phyloP scores from a whole-genome alignment of 306 rosid species.

The Carpinus fangiana region DNA sequence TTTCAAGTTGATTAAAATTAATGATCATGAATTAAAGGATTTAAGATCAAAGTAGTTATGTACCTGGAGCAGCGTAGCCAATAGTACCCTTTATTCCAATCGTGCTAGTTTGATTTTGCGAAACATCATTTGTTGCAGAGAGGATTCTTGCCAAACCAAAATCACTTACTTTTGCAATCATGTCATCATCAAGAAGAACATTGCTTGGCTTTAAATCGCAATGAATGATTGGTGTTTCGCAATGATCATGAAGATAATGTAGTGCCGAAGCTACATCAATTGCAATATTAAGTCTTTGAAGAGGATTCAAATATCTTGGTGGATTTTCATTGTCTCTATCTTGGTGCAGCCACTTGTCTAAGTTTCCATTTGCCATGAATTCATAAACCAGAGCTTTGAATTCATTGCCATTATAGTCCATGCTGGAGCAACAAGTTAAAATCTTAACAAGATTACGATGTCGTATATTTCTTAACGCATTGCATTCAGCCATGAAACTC shows the following conservation, averaged over 20 bases:
- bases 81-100: conserved; percentile 20
- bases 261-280: conserved; percentile 23
- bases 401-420: conserved; percentile 30
- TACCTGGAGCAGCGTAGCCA: conserved; percentile 29
- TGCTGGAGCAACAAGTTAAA: conserved; percentile 33
- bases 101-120: conserved; percentile 15
- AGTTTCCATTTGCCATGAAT: conserved; percentile 36
- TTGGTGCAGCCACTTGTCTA: conserved; percentile 35
- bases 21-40: too few species aligned
- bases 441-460: conserved; percentile 32
- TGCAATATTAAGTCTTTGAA: conserved; percentile 28
- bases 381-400: conserved; percentile 38
- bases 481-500: conserved; percentile 31
- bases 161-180: conserved; percentile 29
- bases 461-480: conserved; percentile 21
- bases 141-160: conserved; percentile 35
- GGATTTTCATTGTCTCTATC: background rate
- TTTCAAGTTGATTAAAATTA: too few species aligned
- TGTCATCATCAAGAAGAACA: background rate
- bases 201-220: conserved; percentile 26
- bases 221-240: conserved; percentile 9
- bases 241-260: conserved; percentile 23
- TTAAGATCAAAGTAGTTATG: background rate
- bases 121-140: background rate
- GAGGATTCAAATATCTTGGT: background rate